Base-by-base conservation (phyloP, 1,139 yeast genomes). In the Lodderomyces parapsilosis region DNA sequence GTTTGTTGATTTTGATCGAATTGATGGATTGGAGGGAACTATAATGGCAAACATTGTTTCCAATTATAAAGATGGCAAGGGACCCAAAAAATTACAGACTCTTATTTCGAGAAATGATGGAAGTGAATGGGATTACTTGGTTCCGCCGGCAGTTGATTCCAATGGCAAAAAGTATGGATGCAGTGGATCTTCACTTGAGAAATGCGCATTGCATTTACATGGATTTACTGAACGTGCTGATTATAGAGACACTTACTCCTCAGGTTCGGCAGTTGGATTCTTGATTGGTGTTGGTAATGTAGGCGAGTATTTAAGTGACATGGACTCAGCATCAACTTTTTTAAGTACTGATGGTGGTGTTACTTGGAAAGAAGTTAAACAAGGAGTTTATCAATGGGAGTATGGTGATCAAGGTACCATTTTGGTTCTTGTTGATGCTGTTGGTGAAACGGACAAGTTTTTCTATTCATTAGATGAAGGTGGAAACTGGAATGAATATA, bases 331-430 rank as follows among this genome's bases (percentile, higher is more conserved):
- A 0, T 70, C 86, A 2, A 87, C 96, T 0, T 93, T 80, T 53
- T 65, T 93, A 49, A 83, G 96, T 11, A 69, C 74, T 5, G 97
- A 94, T 65, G 99, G 95, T 2, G 99, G 99, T 38, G 65, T 82
- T 3, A 76, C 91, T 2, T 93, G 99, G 99, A 79, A 63, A 44
- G 96, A 89, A 62, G 68, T 90, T 22, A 74, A 66, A 42, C 78
- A 84, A 49, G 95, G 96, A 1, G 76, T 80, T 0, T 77, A 78
- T 56, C 86, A 86, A 80, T 94, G 98, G 98, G 98, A 91, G 61
- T 93, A 74, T 62, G 99, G 98, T 47, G 99, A 94, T 60, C 85
- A 90, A 52, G 99, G 99, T 6, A 82, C 96, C 1, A 76, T 94
- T 35, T 66, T 93, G 46, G 89, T 86, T 1, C 63, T 91, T 40